Base-by-base conservation (phyloP, 2,329 filamentous ascomycete species). In the Cytospora piceae region DNA sequence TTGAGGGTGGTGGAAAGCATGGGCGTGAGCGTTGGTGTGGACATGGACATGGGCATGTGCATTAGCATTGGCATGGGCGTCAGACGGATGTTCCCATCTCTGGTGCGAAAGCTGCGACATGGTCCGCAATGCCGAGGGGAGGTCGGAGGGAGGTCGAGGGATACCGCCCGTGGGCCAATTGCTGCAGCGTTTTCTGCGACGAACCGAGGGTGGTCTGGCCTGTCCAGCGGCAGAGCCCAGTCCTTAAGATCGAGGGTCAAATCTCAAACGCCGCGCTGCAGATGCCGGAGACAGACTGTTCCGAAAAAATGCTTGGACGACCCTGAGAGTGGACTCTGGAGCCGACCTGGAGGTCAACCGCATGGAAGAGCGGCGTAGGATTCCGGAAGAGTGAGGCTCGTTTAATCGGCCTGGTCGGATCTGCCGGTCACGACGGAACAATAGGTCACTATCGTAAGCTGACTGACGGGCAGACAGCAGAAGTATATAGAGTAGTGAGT, bases 31-130 rank as follows among this genome's bases (percentile, higher is more conserved):
- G 57, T 32, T 55, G 46, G 24, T 32, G 54, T 53, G 55, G 29
- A 29, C 46, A 24, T 34, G 27, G 24, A 32, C 22, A 51, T 37
- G 3, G 55, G 29, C 55, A 53, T 15, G 31, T 39, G 59, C 39
- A 53, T 32, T 53, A 37, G 55, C 58, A 49, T 39, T 32, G 51
- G n/a, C 39, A 46, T 69, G 69, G 69, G 72, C 71, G 71, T 75
- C 74, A 71, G 76, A 74, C 73, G 73, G 74, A 75, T 74, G 77
- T 73, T 81, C 76, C 73, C 77, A 77, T 75, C 75, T 76, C 75
- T 79, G 80, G 77, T 78, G 77, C 75, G 78, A 78, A 79, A 80
- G 79, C 77, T 84, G 82, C 77, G 82, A 82, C 82, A 84, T 83
- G 79, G 77, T 81, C 76, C 75, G 74, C 79, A 77, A 78, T 78